phyloP scores from a whole-genome alignment of 257 asterid species.

The Paraleonurus japonicus region DNA sequence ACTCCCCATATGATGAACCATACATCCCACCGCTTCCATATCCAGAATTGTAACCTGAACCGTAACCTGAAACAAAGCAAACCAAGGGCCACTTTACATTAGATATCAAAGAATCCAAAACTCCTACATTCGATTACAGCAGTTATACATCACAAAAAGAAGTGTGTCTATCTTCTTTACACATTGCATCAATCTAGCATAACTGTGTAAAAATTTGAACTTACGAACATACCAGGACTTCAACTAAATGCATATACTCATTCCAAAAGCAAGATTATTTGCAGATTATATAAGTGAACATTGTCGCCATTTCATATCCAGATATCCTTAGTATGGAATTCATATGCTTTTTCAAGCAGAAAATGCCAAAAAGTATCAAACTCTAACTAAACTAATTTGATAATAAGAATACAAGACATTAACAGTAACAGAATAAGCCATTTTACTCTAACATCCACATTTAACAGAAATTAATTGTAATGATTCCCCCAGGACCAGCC shows the following conservation, averaged over 20 bases:
- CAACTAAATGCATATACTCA: not conserved
- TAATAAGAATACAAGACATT: not conserved
- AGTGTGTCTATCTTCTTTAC: not conserved
- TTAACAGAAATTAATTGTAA: not conserved
- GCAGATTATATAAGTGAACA: not conserved
- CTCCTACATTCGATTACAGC: not conserved
- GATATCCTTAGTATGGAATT: not conserved
- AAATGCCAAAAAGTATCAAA: not conserved
- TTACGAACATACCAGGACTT: not conserved
- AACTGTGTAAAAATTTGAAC: not conserved
- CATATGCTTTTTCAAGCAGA: slow-evolving; percentile 5
- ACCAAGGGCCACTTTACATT: slow-evolving; percentile 20
- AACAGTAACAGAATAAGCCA: not conserved
- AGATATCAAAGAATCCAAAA: slow-evolving; percentile 12
- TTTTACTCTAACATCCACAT: slow-evolving; percentile 3
- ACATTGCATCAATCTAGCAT: not conserved
- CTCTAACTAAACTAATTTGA: not conserved
- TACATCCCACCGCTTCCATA: slow-evolving; percentile 59
- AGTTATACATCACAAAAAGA: not conserved
- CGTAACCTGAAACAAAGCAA: slow-evolving; percentile 44
- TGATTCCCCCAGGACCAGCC: not conserved
- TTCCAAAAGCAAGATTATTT: slow-evolving; percentile 7
- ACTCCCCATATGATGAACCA: slow-evolving; percentile 65
- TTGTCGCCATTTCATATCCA: not conserved
- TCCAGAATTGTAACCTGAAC: slow-evolving; percentile 67